Evolutionary conservation across 2,329 filamentous ascomycete species (phyloP), one percentile per base, ranked within the genome.

Genomic region (Colletotrichum simmondsii): DNA sequence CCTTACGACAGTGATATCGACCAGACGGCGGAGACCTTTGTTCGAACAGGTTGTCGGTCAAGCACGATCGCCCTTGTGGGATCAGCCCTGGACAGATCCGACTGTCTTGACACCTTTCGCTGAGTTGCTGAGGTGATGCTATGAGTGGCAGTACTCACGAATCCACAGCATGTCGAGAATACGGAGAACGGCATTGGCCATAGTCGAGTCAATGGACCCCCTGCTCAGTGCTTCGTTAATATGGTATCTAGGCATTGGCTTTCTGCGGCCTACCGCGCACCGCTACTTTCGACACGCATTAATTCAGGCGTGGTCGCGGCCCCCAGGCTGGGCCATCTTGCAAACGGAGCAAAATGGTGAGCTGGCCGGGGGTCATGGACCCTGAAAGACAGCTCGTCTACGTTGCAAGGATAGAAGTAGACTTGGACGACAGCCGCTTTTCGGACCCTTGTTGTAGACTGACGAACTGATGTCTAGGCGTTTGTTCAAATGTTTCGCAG

Each of bases 201-300:
- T 59, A 54, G 65, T 85, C 84, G 83, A 85, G 83, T 84, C 83
- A 77, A 78, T 76, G 74, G 67, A 72, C 61, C 77, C 78, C 80
- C 77, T 79, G 77, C 76, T 71, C 74, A 77, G 66, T 46, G 60
- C 66, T 64, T 53, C 70, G 66, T 65, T 56, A 57, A 65, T 75
- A 78, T 76, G 71, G 76, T 77, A 77, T 76, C 77, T 76, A 78
- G 78, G 74, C 75, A 79, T 79, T 77, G 79, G 77, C 77, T 75
- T 76, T 71, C 80, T 84, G 84, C 83, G 78, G 79, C 76, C 75
- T 79, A 76, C 84, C 84, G 83, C 35, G 70, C 66, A 70, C 70
- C 70, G 70, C 65, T 72, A 60, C n/a, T 70, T 70, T 52, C 32
- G 30, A 57, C 14, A 69, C 30, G 53, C 30, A 30, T 49, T 19